Percentiles rank a stretch among this genome's conserved stretches.
phyloP scores from a whole-genome alignment of 805 yeast genomes.

The Yarrowia sp. region DNA sequence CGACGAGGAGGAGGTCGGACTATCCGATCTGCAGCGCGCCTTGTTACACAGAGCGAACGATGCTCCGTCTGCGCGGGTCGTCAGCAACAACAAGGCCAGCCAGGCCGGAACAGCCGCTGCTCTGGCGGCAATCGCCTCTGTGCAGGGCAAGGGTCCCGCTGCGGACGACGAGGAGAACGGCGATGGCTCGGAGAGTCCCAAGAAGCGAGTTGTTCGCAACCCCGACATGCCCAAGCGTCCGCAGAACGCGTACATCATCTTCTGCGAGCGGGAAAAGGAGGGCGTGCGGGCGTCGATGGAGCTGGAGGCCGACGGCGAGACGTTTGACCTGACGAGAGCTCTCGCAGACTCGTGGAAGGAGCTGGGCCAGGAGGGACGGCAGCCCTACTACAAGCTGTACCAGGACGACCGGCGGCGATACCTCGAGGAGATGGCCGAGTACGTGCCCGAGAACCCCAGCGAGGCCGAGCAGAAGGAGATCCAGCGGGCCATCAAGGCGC shows the following conservation, averaged over 20 bases:
- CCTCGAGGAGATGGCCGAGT: constrained; percentile 64
- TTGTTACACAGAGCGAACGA: background rate
- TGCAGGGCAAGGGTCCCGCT: background rate
- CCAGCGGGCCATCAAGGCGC: constrained; percentile 33
- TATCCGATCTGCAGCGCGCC: background rate
- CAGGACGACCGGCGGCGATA: constrained; percentile 78
- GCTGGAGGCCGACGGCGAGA: constrained; percentile 46
- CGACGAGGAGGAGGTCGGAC: constrained; percentile 26
- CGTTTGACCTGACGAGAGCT: constrained; percentile 67
- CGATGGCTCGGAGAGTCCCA: background rate
- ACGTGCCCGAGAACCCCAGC: constrained; percentile 39
- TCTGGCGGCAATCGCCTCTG: constrained; percentile 1
- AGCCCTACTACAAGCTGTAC: constrained; percentile 70
- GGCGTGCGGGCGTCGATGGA: constrained; percentile 59
- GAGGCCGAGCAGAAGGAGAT: constrained; percentile 33
- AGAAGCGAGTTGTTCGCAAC: constrained; percentile 51
- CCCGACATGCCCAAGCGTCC: constrained; percentile 88
- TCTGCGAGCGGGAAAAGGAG: constrained; percentile 84
- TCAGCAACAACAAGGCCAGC: constrained; percentile 9
- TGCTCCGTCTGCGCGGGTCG: background rate
- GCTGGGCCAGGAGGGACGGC: constrained; percentile 62
- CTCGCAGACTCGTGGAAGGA: constrained; percentile 85
- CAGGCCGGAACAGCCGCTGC: constrained; percentile 5
- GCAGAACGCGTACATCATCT: constrained; percentile 81
- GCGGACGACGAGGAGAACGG: background rate